These are phyloP conservation scores for Alternaria sp. DNA, from an alignment of 2,329 filamentous ascomycete species.

Conservation along the genomic window DNA sequence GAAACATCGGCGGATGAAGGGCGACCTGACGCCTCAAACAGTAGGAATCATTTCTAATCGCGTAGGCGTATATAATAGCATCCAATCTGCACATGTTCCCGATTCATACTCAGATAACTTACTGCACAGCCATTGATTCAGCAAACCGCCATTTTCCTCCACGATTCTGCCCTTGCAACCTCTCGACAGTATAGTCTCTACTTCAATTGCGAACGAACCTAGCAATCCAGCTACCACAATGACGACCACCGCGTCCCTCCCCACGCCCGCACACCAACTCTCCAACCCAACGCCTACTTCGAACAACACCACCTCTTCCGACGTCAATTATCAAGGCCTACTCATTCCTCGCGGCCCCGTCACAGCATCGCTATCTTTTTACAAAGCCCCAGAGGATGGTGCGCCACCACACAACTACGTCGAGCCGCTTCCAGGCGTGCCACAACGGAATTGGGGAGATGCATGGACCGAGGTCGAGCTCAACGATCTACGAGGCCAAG, in stretches of 20 bases:
- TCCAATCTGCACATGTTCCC: slow-evolving; percentile 6
- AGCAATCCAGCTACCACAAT: slow-evolving; percentile 37
- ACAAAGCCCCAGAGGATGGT: slow-evolving; percentile 39
- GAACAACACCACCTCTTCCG: slow-evolving; percentile 36
- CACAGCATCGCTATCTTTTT: slow-evolving; percentile 39
- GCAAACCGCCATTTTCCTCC: slow-evolving; percentile 5
- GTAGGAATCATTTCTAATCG: slow-evolving; percentile 41
- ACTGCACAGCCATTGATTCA: slow-evolving; percentile 14
- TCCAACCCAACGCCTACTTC: slow-evolving; percentile 33
- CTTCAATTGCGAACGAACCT: background rate
- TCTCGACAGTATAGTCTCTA: background rate
- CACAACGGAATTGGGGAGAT: slow-evolving; percentile 70
- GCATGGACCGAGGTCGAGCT: slow-evolving; percentile 64
- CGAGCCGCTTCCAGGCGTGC: slow-evolving; percentile 68
- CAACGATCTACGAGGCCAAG: slow-evolving; percentile 76
- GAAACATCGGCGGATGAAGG: slow-evolving; percentile 17
- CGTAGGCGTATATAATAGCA: slow-evolving; percentile 32
- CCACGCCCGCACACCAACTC: slow-evolving; percentile 55
- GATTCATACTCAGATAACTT: slow-evolving; percentile 21
- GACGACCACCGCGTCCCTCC: slow-evolving; percentile 54
- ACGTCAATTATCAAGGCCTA: slow-evolving; percentile 44
- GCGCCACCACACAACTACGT: slow-evolving; percentile 60
- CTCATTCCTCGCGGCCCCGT: slow-evolving; percentile 41
- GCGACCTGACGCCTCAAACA: slow-evolving; percentile 12
- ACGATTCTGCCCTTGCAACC: background rate